Base-by-base conservation (phyloP, 495 filamentous ascomycete genomes). In the Lepidopterella palustris region DNA sequence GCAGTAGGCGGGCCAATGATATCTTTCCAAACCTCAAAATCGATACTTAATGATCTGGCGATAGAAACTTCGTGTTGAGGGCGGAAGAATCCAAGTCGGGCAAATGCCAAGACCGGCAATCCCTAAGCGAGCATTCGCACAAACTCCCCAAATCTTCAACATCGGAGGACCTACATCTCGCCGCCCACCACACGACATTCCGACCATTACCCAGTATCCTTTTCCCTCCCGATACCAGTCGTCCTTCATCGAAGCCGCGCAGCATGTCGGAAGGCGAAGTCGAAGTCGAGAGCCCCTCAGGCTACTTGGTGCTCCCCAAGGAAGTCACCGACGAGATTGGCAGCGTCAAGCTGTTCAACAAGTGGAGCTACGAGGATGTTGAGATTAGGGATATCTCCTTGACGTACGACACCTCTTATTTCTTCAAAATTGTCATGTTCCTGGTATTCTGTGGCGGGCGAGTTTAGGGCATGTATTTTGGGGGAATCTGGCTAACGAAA, bases 341-440 rank as follows among this genome's bases (percentile, higher is more conserved):
- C 73, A 87, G 80, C 79, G 82, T 95, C 74, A 96, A 96, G 87
- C 88, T 99, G 64, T 99, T 99, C 88, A 95, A 87, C 80, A 89
- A 88, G 73, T 90, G 87, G 84, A 91, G 84, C 78, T 99, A 97
- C 79, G 95, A 97, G 76, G 92, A 97, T 85, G 95, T 99, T 70
- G 93, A 99, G 82, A 93, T 97, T 75, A 84, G 93, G 70, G 93
- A 99, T 74, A 97, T 99, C 79, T 97, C 95, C 63, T 84, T 99
- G 81, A 97, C 93, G 93, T 98, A 91, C 84, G 92, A 52, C 23
- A 20, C 10, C 53, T 50, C 60, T 29, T 18, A 39, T 28, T 26
- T 11, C 11, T 4, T 26, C 18, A 27, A n/a, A n/a, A 3, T 28
- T n/a, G 4, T 6, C 26, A 48, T 21, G n/a, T 6, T 45, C 26